Evolutionary conservation across 495 filamentous ascomycete genomes (phyloP).

Genomic region (Penicillium maclennaniae): DNA sequence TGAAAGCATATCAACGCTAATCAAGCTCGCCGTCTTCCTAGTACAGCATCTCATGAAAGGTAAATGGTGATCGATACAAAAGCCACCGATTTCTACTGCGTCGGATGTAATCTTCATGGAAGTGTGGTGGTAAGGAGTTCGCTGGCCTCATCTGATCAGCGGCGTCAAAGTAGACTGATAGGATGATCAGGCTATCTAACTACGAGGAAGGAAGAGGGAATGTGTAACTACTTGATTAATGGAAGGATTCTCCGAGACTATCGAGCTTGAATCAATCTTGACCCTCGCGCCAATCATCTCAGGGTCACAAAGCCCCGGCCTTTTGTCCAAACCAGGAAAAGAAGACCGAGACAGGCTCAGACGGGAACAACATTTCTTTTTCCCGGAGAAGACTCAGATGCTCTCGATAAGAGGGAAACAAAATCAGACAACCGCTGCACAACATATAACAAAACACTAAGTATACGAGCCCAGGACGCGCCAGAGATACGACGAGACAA

Average conservation of each 20-base stretch:
- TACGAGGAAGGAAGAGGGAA: neutral
- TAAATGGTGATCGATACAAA: too few species aligned
- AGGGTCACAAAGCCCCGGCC: neutral
- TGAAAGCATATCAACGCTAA: too few species aligned
- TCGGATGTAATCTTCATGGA: too few species aligned
- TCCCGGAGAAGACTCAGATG: conserved; percentile 17
- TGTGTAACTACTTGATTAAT: conserved; percentile 26
- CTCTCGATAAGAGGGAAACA: conserved; percentile 8
- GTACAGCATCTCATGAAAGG: too few species aligned
- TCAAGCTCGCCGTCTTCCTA: too few species aligned
- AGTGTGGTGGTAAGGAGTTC: too few species aligned
- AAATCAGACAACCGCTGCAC: conserved; percentile 20
- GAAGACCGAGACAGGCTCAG: conserved; percentile 14
- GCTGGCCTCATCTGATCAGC: too few species aligned
- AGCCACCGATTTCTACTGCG: too few species aligned
- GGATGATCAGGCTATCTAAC: neutral
- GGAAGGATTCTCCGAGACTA: conserved; percentile 18
- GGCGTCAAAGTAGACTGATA: neutral
- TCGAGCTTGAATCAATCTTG: conserved; percentile 22
- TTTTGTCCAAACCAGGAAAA: neutral
- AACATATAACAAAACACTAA: conserved; percentile 25
- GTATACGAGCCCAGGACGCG: conserved; percentile 20
- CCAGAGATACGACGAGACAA: conserved; percentile 13
- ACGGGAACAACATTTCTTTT: conserved; percentile 11
- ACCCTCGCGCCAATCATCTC: conserved; percentile 6